Conservation (phyloP, 1,284 basidiomycete genomes). For the Takashimella koratensis region DNA sequence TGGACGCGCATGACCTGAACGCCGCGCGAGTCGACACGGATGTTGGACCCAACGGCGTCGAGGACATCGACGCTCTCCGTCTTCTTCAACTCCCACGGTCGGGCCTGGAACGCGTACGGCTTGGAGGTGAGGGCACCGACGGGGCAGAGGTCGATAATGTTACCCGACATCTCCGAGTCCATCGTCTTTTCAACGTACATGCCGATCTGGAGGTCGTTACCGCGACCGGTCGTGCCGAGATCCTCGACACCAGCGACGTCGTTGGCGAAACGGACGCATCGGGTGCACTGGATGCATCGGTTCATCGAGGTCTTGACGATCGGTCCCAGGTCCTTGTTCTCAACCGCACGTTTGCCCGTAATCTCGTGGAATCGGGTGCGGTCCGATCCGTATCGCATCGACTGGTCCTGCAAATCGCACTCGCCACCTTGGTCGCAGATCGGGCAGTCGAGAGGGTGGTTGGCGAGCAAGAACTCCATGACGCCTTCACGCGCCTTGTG, state of each 20-base stretch:
- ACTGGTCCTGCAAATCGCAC: conserved; percentile 99
- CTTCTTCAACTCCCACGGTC: conserved; percentile 98
- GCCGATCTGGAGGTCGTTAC: conserved; percentile 98
- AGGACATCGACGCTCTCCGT: conserved; percentile 97
- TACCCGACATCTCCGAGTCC: conserved; percentile 96
- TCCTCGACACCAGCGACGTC: conserved; percentile 99
- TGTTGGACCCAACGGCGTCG: conserved; percentile 97
- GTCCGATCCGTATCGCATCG: conserved; percentile 98
- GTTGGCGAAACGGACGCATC: conserved; percentile 98
- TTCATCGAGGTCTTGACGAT: conserved; percentile 99
- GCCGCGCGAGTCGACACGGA: conserved; percentile 92
- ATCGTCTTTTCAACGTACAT: conserved; percentile 98
- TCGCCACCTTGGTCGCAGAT: conserved; percentile 98
- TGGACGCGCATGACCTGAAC: conserved; percentile 97
- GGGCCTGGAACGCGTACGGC: conserved; percentile 94
- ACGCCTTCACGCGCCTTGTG: conserved; percentile 92
- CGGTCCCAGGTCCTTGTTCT: conserved; percentile 97
- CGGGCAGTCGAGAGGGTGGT: conserved; percentile 97
- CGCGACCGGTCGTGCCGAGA: conserved; percentile 92
- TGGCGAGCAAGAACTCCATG: conserved; percentile 97
- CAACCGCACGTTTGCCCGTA: conserved; percentile 93
- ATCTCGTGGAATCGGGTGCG: conserved; percentile 97
- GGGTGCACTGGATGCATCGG: conserved; percentile 98
- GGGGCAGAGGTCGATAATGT: conserved; percentile 90
- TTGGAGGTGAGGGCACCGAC: conserved; percentile 98